phyloP scores from a whole-genome alignment of 2,329 filamentous ascomycete species.

The Raffaelea deltoideospora region DNA sequence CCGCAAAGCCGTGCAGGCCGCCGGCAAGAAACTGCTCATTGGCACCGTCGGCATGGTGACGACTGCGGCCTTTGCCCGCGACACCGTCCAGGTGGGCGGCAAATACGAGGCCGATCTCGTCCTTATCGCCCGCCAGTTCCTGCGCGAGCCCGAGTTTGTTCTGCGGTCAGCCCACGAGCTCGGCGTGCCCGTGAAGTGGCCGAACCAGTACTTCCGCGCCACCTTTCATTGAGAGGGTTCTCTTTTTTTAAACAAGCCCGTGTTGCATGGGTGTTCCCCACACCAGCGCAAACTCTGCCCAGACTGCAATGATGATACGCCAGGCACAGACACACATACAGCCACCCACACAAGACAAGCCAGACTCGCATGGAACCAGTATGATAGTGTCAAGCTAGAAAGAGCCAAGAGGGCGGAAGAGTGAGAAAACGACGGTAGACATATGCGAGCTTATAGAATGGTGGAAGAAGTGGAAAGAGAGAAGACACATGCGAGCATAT shows the following conservation, averaged over 20 bases:
- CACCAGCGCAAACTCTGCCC: no score
- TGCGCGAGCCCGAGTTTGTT: constrained; percentile 69
- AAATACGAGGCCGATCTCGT: constrained; percentile 47
- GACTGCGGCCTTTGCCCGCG: constrained; percentile 50
- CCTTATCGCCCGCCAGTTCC: constrained; percentile 59
- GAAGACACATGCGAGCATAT: no score
- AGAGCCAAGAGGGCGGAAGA: no score
- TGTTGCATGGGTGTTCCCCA: no score
- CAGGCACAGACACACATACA: no score
- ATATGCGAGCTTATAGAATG: no score
- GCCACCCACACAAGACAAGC: no score
- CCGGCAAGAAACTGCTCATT: constrained; percentile 42
- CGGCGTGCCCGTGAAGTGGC: constrained; percentile 54
- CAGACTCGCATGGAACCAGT: no score
- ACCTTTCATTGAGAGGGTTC: constrained; percentile 7
- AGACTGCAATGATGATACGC: no score
- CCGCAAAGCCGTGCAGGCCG: constrained; percentile 44
- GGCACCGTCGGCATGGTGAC: constrained; percentile 63
- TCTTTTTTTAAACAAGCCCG: constrained; percentile 5
- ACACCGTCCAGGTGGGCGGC: constrained; percentile 32
- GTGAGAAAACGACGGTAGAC: no score
- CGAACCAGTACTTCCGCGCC: constrained; percentile 45
- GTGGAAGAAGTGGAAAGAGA: no score
- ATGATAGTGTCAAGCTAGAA: no score
- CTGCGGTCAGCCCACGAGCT: constrained; percentile 59